Base-by-base conservation (phyloP, 495 filamentous ascomycete species). In the Trichoderma asperelloides region DNA sequence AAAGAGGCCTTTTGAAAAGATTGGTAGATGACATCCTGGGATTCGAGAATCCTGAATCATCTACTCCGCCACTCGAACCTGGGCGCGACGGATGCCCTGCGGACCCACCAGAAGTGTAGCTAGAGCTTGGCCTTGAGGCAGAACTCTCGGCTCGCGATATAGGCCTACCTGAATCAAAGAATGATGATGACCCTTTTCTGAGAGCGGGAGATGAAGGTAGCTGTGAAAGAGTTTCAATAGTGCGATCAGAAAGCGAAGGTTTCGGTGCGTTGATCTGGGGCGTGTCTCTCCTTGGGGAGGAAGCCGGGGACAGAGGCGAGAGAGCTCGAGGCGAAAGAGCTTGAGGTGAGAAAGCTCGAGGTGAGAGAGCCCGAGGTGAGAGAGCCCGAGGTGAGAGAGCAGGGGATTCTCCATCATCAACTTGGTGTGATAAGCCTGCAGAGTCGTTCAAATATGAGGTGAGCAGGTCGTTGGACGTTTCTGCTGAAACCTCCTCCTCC, bases 161-260 rank as follows among this genome's bases (percentile, higher is more conserved):
- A 13, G 64, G 40, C n/a, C 64, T 18, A 9, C 18, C 18, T 65
- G 37, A 43, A 64, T 79, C 79, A 49, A 77, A 80, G 68, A 82
- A 81, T 5, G 71, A 77, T 62, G 69, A 69, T 41, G 67, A 73
- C 65, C 67, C 70, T 69, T 72, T 74, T 9, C 76, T 74, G 27
- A 78, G 68, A 3, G 78, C 78, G 3, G 81, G 81, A 16, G 81
- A 83, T 0, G 79, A 81, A 9, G 81, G 80, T 21, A 83, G 30
- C 28, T 79, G 77, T 13, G 79, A 71, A 18, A 83, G 69, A 0
- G 81, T 82, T 69, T 83, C 79, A 12, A 83, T 78, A 11, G 81
- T 83, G 66, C 81, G 75, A 63, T 83, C 81, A 8, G 77, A 68
- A 11, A 82, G 76, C 0, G 80, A 80, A 3, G 73, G 77, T 15